These are phyloP conservation scores for Rutstroemia sp. DNA, from an alignment of 2,329 filamentous ascomycete genomes.

Conservation along the genomic window DNA sequence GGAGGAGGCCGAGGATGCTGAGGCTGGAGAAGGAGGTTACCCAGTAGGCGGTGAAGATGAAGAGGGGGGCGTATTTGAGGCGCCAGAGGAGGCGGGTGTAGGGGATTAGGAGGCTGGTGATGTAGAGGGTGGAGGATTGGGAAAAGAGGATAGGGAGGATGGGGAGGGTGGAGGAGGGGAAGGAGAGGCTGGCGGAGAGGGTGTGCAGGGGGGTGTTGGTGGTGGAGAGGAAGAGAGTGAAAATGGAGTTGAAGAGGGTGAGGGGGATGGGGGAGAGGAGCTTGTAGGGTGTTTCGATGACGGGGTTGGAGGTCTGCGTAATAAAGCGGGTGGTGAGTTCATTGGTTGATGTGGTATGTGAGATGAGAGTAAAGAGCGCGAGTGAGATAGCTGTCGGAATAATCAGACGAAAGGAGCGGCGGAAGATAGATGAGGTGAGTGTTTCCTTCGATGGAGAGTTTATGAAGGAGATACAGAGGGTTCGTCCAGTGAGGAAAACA, in stretches of 20 bases:
- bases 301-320: constrained; percentile 30
- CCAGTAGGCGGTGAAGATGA: constrained; percentile 39
- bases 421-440: constrained; percentile 35
- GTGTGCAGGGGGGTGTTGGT: constrained; percentile 27
- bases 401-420: constrained; percentile 35
- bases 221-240: constrained; percentile 39
- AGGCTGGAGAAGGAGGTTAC: constrained; percentile 41
- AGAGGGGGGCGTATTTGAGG: constrained; percentile 17
- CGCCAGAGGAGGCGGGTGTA: constrained; percentile 18
- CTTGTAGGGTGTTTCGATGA: constrained; percentile 29
- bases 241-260: constrained; percentile 38
- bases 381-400: constrained; percentile 35
- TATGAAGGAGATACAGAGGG: constrained; percentile 36
- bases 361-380: constrained; percentile 33
- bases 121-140: constrained; percentile 41
- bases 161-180: constrained; percentile 40
- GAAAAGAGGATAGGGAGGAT: constrained; percentile 37
- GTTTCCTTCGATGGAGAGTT: constrained; percentile 28
- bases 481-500: constrained; percentile 38
- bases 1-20: constrained; percentile 34
- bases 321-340: constrained; percentile 34
- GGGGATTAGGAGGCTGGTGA: constrained; percentile 39
- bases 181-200: constrained; percentile 36
- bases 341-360: constrained; percentile 26
- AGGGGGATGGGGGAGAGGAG: constrained; percentile 31